Evolutionary conservation across 2,329 filamentous ascomycete species (phyloP).

Genomic region (Triangularia setosa): DNA sequence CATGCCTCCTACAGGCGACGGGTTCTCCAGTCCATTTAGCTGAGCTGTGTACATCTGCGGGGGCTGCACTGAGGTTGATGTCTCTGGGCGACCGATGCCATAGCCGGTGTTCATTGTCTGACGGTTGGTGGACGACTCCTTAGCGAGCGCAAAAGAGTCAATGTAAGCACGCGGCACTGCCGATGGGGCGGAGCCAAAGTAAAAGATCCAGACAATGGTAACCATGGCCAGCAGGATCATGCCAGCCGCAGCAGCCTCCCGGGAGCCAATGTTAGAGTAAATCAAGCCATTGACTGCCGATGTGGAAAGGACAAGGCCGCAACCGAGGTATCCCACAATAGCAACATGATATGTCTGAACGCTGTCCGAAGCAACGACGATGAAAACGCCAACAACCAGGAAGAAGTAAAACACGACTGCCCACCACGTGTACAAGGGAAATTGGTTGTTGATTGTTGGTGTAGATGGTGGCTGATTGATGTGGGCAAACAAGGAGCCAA

Average conservation of each 20-base stretch:
- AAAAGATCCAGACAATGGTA: slow-evolving; percentile 95
- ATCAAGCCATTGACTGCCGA: slow-evolving; percentile 83
- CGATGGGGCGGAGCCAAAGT: slow-evolving; percentile 90
- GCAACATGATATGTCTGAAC: slow-evolving; percentile 88
- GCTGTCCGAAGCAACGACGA: slow-evolving; percentile 80
- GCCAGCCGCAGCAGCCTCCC: slow-evolving; percentile 84
- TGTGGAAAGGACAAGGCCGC: slow-evolving; percentile 78
- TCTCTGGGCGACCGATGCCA: slow-evolving; percentile 72
- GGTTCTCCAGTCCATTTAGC: slow-evolving; percentile 93
- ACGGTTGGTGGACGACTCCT: slow-evolving; percentile 68
- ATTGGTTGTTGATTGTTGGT: slow-evolving; percentile 42
- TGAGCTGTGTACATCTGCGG: slow-evolving; percentile 98
- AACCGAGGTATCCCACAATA: slow-evolving; percentile 79
- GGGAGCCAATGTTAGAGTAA: slow-evolving; percentile 67
- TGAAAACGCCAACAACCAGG: slow-evolving; percentile 72
- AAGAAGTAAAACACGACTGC: slow-evolving; percentile 80
- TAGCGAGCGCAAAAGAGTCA: slow-evolving; percentile 91
- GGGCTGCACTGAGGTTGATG: slow-evolving; percentile 69
- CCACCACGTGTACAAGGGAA: slow-evolving; percentile 93
- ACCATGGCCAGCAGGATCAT: slow-evolving; percentile 94
- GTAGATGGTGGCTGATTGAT: slow-evolving; percentile 34
- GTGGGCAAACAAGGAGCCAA: slow-evolving; percentile 74
- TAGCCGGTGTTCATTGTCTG: slow-evolving; percentile 71
- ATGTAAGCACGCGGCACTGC: slow-evolving; percentile 84
- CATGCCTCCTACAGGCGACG: slow-evolving; percentile 74